Percentiles rank a stretch among this genome's conserved stretches.
Evolutionary conservation across 345 rosid species (phyloP).

Genomic region (Excoecaria agallocha): DNA sequence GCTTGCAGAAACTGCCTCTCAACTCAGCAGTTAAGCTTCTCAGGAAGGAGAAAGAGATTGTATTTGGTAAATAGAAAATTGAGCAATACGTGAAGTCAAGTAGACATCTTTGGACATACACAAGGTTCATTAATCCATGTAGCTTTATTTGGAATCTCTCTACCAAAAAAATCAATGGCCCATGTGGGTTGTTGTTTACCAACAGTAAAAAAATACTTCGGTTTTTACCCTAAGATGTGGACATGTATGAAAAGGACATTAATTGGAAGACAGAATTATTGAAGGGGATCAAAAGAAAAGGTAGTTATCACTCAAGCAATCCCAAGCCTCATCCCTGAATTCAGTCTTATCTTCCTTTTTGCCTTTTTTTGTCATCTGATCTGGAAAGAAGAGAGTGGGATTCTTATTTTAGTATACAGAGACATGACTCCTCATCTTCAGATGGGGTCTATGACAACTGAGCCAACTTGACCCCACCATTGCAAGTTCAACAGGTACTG

Average conservation of each 20-base stretch:
- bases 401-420: conserved; percentile 26
- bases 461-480: conserved; percentile 33
- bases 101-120: conserved; percentile 20
- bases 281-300: conserved; percentile 36
- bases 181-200: conserved; percentile 35
- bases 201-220: conserved; percentile 25
- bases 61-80: conserved; percentile 17
- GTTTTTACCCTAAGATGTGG: conserved; percentile 27
- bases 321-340: conserved; percentile 40
- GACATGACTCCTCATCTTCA: conserved; percentile 26
- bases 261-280: conserved; percentile 53
- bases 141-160: conserved; percentile 19
- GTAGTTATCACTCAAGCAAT: conserved; percentile 34
- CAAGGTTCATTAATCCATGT: conserved; percentile 1
- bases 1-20: conserved; percentile 9
- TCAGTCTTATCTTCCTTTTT: conserved; percentile 39
- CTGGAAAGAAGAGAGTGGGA: conserved; percentile 42
- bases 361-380: conserved; percentile 42
- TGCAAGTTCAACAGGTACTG: conserved; percentile 18
- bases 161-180: conserved; percentile 27
- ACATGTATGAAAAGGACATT: conserved; percentile 41
- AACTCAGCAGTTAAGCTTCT: too few relatives aligned
- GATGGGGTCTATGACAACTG: conserved; percentile 61
- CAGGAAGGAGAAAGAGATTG: conserved; percentile 19
- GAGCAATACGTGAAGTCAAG: conserved; percentile 12